Percentiles rank a stretch among this genome's conserved stretches.
Conservation (phyloP, 345 rosid species). For the Microcos paniculata region DNA sequence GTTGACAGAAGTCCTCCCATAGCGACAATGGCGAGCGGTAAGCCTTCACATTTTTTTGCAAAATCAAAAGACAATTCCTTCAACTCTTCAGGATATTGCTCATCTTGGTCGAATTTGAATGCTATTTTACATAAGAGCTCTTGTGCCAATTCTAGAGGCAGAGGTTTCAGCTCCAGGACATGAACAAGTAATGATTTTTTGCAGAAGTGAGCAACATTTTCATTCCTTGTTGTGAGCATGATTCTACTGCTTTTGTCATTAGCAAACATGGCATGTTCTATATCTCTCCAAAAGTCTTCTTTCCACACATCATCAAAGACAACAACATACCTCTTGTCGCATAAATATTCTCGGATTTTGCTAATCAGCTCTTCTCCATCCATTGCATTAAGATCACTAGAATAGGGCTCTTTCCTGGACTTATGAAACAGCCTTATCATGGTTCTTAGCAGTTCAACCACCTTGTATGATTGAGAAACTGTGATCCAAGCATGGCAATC, state of each 20-base stretch:
- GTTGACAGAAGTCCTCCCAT: no score
- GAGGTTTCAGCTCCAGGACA: constrained; percentile 10
- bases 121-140: constrained; percentile 11
- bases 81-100: no score
- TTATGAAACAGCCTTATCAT: neutral
- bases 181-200: neutral
- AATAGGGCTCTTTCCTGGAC: neutral
- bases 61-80: no score
- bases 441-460: neutral
- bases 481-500: neutral
- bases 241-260: constrained; percentile 17
- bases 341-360: neutral
- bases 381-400: neutral
- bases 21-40: no score
- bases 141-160: neutral
- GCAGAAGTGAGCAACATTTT: neutral
- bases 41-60: no score
- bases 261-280: constrained; percentile 17
- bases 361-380: constrained; percentile 2
- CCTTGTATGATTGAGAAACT: neutral
- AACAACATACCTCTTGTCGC: constrained; percentile 15
- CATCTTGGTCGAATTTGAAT: neutral
- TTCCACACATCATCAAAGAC: constrained; percentile 25
- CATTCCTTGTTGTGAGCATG: constrained; percentile 18
- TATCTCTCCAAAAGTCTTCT: constrained; percentile 17